These are phyloP conservation scores for Pyrrhoderma noxium DNA, from an alignment of 1,284 basidiomycete species.

Conservation along the genomic window DNA sequence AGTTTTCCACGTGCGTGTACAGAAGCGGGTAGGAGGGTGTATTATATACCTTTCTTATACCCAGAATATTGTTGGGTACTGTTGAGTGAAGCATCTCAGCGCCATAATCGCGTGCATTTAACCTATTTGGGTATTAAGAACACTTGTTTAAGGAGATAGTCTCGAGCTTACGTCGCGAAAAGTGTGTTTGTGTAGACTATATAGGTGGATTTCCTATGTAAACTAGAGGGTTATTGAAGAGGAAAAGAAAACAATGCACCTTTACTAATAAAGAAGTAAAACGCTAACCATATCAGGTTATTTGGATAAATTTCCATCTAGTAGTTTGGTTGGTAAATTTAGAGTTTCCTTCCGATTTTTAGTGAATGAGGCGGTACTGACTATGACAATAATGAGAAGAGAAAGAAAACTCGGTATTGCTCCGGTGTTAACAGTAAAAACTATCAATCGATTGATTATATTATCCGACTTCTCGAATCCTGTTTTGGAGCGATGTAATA, in stretches of 20 bases:
- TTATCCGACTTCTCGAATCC: slow-evolving; percentile 16
- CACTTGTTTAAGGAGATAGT: too few species aligned
- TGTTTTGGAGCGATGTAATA: slow-evolving; percentile 15
- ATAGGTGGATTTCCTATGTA: background rate
- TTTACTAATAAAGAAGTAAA: slow-evolving; percentile 7
- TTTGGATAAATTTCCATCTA: slow-evolving; percentile 15
- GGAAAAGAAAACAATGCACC: background rate
- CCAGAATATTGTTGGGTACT: too few species aligned
- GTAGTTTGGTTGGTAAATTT: slow-evolving; percentile 3
- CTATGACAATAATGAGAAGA: slow-evolving; percentile 9
- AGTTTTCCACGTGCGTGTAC: too few species aligned
- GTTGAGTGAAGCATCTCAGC: too few species aligned
- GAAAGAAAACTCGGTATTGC: slow-evolving; percentile 14
- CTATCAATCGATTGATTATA: slow-evolving; percentile 18
- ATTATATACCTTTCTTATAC: too few species aligned
- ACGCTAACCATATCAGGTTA: slow-evolving; percentile 15
- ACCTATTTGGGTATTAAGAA: too few species aligned
- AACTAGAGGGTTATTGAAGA: background rate
- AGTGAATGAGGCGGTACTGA: too few species aligned
- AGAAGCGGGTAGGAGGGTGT: too few species aligned
- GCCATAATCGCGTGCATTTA: too few species aligned
- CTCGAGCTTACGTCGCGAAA: slow-evolving; percentile 9
- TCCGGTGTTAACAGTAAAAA: slow-evolving; percentile 18
- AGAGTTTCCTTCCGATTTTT: too few species aligned
- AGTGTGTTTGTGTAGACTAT: slow-evolving; percentile 18